Conservation (phyloP, 164 flowering plant species). For the Tinospora cordifolia region DNA sequence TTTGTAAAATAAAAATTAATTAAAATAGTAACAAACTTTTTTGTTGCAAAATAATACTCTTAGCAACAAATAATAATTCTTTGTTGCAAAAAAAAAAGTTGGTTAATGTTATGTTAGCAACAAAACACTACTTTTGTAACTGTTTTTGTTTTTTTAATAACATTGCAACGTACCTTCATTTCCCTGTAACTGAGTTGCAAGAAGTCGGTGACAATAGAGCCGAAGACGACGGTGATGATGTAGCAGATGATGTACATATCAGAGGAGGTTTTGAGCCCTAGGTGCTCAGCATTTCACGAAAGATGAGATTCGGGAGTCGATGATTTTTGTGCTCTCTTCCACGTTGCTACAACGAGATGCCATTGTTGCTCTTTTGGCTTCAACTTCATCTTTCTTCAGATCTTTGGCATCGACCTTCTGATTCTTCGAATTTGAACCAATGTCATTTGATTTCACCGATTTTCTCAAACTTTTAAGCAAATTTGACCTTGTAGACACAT, state of each 20-base stretch:
- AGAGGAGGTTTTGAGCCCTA: constrained; percentile 75
- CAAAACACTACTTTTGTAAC: too few relatives aligned
- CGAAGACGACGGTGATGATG: constrained; percentile 18
- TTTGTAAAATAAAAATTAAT: too few relatives aligned
- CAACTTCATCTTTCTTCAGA: constrained; percentile 28
- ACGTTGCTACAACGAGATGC: constrained; percentile 27
- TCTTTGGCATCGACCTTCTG: constrained; percentile 23
- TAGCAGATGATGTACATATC: constrained; percentile 29
- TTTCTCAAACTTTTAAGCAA: constrained; percentile 36
- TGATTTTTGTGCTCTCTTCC: constrained; percentile 32
- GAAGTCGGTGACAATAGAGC: constrained; percentile 9
- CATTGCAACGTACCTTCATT: too few relatives aligned
- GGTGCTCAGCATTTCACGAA: constrained; percentile 38
- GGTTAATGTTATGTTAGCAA: too few relatives aligned
- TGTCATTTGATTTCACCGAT: constrained; percentile 16
- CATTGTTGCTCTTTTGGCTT: constrained; percentile 19
- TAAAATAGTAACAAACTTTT: too few relatives aligned
- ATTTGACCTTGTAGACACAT: constrained; percentile 31
- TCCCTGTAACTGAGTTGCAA: constrained; percentile 6
- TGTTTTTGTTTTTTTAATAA: too few relatives aligned
- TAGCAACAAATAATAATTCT: too few relatives aligned
- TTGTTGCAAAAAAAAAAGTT: too few relatives aligned
- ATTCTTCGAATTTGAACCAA: constrained; percentile 15
- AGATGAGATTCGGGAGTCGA: constrained; percentile 12
- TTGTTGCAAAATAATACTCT: too few relatives aligned